These are phyloP conservation scores for Epichloe amarillans DNA, from an alignment of 2,329 filamentous ascomycete genomes.

Conservation along the genomic window DNA sequence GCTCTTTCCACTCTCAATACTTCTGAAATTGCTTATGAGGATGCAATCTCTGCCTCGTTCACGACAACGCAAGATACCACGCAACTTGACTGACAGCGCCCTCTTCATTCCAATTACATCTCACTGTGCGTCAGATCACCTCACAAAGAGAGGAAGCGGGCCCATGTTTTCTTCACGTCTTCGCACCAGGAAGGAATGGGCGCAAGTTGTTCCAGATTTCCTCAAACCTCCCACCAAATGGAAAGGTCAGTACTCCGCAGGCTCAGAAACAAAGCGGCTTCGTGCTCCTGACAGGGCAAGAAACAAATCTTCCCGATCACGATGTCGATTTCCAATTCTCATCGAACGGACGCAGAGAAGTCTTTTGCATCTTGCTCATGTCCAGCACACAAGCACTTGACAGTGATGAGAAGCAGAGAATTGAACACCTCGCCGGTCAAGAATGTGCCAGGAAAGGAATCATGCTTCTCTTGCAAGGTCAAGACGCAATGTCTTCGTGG, in stretches of 20 bases:
- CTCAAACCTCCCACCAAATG: slow-evolving; percentile 9
- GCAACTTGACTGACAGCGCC: background rate
- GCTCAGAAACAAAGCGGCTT: background rate
- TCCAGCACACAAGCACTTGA: slow-evolving; percentile 22
- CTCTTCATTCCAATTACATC: background rate
- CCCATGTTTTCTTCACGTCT: slow-evolving; percentile 27
- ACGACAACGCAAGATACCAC: background rate
- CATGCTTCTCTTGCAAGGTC: slow-evolving; percentile 28
- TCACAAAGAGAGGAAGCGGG: background rate
- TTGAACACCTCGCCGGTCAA: slow-evolving; percentile 27
- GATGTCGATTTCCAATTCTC: slow-evolving; percentile 30
- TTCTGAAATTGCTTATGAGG: background rate
- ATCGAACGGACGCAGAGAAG: background rate
- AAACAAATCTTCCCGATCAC: slow-evolving; percentile 27
- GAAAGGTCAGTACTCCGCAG: slow-evolving; percentile 12
- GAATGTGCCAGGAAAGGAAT: slow-evolving; percentile 27
- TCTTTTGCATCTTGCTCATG: slow-evolving; percentile 28
- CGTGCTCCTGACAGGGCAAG: slow-evolving; percentile 16
- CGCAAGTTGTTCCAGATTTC: slow-evolving; percentile 16
- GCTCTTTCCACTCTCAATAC: slow-evolving; percentile 3
- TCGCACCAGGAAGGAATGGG: slow-evolving; percentile 24
- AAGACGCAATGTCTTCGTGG: slow-evolving; percentile 20
- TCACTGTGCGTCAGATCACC: background rate
- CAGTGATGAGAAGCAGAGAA: slow-evolving; percentile 16
- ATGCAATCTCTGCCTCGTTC: background rate